These are phyloP conservation scores for Vaccinium myrtillus DNA, from an alignment of 148 eudicot genomes.

Conservation along the genomic window DNA sequence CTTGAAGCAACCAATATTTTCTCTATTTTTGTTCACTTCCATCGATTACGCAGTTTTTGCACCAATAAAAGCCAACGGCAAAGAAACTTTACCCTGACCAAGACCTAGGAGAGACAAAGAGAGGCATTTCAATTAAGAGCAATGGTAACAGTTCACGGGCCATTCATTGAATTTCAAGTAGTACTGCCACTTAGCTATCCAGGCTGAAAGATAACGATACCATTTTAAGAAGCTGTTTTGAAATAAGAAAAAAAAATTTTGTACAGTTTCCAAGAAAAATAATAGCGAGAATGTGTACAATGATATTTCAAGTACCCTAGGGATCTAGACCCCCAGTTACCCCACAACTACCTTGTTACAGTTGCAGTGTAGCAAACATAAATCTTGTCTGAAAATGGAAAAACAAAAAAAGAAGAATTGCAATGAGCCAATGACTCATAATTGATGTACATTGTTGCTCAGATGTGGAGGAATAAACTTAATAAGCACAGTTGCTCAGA, in stretches of 20 bases:
- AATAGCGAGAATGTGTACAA: background rate
- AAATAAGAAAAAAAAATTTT: background rate
- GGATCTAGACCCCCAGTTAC: background rate
- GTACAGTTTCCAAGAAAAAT: background rate
- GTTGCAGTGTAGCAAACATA: background rate
- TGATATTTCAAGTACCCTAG: background rate
- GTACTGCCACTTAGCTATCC: background rate
- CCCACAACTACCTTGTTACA: background rate
- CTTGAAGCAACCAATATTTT: too few relatives aligned
- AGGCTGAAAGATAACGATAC: background rate
- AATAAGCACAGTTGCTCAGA: background rate
- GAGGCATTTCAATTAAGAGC: background rate
- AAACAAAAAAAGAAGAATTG: background rate
- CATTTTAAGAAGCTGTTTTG: background rate
- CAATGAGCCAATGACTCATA: background rate
- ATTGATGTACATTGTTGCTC: background rate
- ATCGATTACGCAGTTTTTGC: too few relatives aligned
- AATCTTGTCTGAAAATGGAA: background rate
- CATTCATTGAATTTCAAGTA: background rate
- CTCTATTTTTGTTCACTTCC: too few relatives aligned
- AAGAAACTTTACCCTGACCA: constrained; percentile 86
- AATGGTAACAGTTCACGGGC: background rate
- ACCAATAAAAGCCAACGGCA: constrained; percentile 55
- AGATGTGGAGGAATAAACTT: background rate
- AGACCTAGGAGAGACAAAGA: constrained; percentile 46